Conservation (phyloP, 208 protist genomes). For the Leishmania guyanensis region DNA sequence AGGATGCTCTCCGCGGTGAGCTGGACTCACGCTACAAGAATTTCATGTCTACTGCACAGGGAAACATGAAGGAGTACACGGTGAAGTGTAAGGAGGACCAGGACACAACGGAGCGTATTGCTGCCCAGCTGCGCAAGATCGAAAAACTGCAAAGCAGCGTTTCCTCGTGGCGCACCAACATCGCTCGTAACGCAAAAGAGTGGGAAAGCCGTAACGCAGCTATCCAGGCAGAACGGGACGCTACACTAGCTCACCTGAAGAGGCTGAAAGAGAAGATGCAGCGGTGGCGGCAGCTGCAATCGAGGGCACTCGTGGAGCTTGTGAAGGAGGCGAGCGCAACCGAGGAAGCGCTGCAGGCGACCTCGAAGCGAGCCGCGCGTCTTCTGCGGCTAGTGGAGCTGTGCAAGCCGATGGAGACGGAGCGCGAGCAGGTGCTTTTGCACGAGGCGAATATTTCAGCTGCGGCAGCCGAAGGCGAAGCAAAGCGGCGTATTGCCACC, state of each 20-base stretch:
- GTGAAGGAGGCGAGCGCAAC: constrained; percentile 87
- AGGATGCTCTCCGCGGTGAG: constrained; percentile 72
- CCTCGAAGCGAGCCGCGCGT: constrained; percentile 76
- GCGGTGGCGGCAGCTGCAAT: constrained; percentile 88
- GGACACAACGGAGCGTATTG: constrained; percentile 91
- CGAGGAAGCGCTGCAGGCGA: constrained; percentile 75
- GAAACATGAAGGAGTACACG: constrained; percentile 95
- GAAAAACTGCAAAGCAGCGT: constrained; percentile 94
- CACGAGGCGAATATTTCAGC: constrained; percentile 84
- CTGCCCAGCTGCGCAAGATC: constrained; percentile 91
- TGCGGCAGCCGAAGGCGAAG: constrained; percentile 75
- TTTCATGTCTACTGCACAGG: constrained; percentile 91
- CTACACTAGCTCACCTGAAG: constrained; percentile 91
- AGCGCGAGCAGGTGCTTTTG: constrained; percentile 93
- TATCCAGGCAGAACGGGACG: constrained; percentile 93
- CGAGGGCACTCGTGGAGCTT: constrained; percentile 83
- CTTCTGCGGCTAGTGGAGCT: constrained; percentile 94
- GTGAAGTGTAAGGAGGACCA: constrained; percentile 95
- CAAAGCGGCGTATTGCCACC: constrained; percentile 50
- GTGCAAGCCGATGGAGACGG: constrained; percentile 94
- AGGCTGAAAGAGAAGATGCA: constrained; percentile 95
- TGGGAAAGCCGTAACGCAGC: constrained; percentile 93
- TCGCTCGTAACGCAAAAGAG: constrained; percentile 86
- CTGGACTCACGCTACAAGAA: constrained; percentile 90
- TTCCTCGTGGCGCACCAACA: constrained; percentile 90